A percentile compares a stretch with the other conserved stretches of the same genome.
These are phyloP conservation scores for Mrakia hoshinonis DNA, from an alignment of 768 basidiomycete genomes.

Conservation along the genomic window DNA sequence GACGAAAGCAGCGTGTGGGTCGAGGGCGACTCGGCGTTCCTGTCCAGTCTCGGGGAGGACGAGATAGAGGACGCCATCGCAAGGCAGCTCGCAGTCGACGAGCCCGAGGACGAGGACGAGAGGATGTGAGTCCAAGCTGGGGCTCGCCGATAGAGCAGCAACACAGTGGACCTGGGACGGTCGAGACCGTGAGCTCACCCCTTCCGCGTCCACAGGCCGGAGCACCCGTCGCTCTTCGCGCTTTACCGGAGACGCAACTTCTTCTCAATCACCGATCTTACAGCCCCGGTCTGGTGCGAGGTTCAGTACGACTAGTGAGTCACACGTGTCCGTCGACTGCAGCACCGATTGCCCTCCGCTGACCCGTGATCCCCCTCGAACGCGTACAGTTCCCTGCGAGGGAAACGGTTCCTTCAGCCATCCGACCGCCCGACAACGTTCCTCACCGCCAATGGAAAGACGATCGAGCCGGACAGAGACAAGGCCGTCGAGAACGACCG, in stretches of 20 bases:
- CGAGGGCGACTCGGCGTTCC: not conserved
- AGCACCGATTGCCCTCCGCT: not conserved
- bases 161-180: too few species aligned
- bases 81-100: not conserved
- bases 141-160: not conserved
- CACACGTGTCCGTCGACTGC: not conserved
- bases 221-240: not conserved
- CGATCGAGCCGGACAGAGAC: constrained; percentile 38
- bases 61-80: constrained; percentile 4
- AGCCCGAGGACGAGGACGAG: not conserved
- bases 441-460: constrained; percentile 36
- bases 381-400: constrained; percentile 36
- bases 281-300: constrained; percentile 43
- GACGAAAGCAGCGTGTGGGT: not conserved
- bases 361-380: not conserved
- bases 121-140: not conserved
- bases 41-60: not conserved
- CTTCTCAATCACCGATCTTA: constrained; percentile 42
- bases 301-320: constrained; percentile 40
- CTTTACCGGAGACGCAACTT: constrained; percentile 34
- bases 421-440: constrained; percentile 37
- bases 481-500: constrained; percentile 39
- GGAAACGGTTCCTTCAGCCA: constrained; percentile 36
- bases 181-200: not conserved
- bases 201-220: not conserved